Conservation (phyloP, 805 yeast species). For the Cyberlindnera xishuangbannaensis region DNA sequence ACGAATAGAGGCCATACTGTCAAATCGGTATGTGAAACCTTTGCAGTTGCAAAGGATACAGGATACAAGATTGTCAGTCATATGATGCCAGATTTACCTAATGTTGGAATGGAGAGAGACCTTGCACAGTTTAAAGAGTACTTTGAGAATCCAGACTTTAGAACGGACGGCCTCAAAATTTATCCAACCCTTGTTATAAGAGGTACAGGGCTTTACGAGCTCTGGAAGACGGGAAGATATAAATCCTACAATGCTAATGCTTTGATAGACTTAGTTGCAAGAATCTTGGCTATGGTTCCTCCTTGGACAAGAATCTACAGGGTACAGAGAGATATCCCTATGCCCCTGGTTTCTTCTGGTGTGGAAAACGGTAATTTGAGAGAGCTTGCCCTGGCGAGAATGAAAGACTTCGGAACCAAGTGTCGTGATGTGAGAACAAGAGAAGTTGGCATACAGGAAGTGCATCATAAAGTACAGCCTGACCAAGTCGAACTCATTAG, state of each 20-base stretch:
- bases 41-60: slow-evolving; percentile 94
- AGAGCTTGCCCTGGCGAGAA: slow-evolving; percentile 91
- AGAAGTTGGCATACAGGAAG: slow-evolving; percentile 98
- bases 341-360: slow-evolving; percentile 97
- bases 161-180: slow-evolving; percentile 94
- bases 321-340: slow-evolving; percentile 97
- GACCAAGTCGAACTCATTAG: slow-evolving; percentile 95
- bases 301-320: slow-evolving; percentile 99
- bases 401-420: slow-evolving; percentile 95
- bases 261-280: slow-evolving; percentile 88
- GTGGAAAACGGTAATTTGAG: slow-evolving; percentile 96
- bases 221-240: slow-evolving; percentile 95
- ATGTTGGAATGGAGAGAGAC: slow-evolving; percentile 98
- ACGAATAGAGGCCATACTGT: slow-evolving; percentile 98
- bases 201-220: slow-evolving; percentile 94
- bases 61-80: slow-evolving; percentile 97
- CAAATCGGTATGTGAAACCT: slow-evolving; percentile 91
- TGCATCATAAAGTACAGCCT: slow-evolving; percentile 93
- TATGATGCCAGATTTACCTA: slow-evolving; percentile 99
- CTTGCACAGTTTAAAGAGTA: slow-evolving; percentile 93
- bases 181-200: slow-evolving; percentile 96
- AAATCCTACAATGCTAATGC: slow-evolving; percentile 94
- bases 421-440: slow-evolving; percentile 96
- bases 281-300: slow-evolving; percentile 93
- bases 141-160: slow-evolving; percentile 92